Evolutionary conservation across 1,139 yeast genomes (phyloP).

Genomic region (Suhomyces atakaporum): DNA sequence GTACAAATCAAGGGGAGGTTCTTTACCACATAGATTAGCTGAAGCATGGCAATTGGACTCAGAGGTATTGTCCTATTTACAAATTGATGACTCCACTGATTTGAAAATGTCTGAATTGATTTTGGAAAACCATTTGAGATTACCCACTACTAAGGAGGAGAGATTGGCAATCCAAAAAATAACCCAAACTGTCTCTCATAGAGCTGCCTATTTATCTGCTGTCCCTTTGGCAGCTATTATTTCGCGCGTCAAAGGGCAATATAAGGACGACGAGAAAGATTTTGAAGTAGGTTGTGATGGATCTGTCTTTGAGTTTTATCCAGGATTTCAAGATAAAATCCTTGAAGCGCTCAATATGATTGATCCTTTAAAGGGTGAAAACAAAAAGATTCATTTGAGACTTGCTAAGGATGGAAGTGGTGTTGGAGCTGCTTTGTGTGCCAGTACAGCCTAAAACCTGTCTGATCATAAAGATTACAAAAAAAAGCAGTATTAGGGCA

Average conservation of each 20-base stretch:
- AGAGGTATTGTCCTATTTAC: slow-evolving; percentile 80
- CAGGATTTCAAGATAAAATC: slow-evolving; percentile 76
- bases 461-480: too few species aligned
- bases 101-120: slow-evolving; percentile 66
- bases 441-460: slow-evolving; percentile 39
- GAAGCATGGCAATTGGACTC: slow-evolving; percentile 79
- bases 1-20: slow-evolving; percentile 51
- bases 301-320: slow-evolving; percentile 87
- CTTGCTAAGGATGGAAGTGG: slow-evolving; percentile 95
- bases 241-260: slow-evolving; percentile 39
- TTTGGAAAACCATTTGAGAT: slow-evolving; percentile 62
- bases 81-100: slow-evolving; percentile 75
- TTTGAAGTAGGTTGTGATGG: slow-evolving; percentile 96
- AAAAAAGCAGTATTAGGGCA: too few species aligned
- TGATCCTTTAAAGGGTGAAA: slow-evolving; percentile 69
- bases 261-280: slow-evolving; percentile 57
- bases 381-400: slow-evolving; percentile 67
- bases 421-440: slow-evolving; percentile 95
- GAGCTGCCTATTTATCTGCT: slow-evolving; percentile 86
- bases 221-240: slow-evolving; percentile 83
- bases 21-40: slow-evolving; percentile 64
- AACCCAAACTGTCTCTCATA: slow-evolving; percentile 74
- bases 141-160: slow-evolving; percentile 68
- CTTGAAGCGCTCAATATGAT: slow-evolving; percentile 73
- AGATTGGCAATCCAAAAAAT: slow-evolving; percentile 68